Percentiles rank a stretch among this genome's conserved stretches.
Evolutionary conservation across 208 protist species (phyloP).

Genomic region (Leishmania arabica): DNA sequence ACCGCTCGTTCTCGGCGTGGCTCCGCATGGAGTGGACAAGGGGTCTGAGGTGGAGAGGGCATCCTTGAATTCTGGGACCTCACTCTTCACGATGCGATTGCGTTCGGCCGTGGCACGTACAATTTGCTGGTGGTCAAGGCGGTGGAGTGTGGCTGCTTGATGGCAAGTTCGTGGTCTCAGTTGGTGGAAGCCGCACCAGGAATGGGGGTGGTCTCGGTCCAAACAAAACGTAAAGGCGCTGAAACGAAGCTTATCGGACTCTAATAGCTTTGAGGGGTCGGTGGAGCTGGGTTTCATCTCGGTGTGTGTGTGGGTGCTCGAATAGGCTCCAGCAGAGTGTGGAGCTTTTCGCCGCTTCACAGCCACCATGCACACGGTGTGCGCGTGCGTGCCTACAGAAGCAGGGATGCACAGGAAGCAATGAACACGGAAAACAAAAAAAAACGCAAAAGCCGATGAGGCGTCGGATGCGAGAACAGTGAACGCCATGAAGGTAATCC

Average conservation of each 20-base stretch:
- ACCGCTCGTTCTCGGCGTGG: conserved; percentile 38
- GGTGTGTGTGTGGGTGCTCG: background rate
- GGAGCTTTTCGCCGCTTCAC: background rate
- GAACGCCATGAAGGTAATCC: background rate
- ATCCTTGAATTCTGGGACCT: conserved; percentile 37
- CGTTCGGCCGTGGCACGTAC: conserved; percentile 73
- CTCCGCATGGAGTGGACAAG: conserved; percentile 37
- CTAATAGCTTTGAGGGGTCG: conserved; percentile 12
- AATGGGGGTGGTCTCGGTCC: conserved; percentile 34
- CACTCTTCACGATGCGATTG: conserved; percentile 26
- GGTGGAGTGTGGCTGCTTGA: conserved; percentile 45
- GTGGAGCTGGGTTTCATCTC: too few species aligned
- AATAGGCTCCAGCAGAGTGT: background rate
- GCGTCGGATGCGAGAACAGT: background rate
- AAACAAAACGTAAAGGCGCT: conserved; percentile 50
- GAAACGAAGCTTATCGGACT: conserved; percentile 54
- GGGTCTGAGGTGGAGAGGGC: conserved; percentile 33
- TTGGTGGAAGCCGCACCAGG: conserved; percentile 31
- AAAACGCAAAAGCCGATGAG: background rate
- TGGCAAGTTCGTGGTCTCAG: conserved; percentile 36
- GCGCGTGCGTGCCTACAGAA: background rate
- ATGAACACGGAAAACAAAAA: background rate
- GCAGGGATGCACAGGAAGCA: background rate
- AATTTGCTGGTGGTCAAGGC: conserved; percentile 42
- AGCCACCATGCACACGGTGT: background rate